Base-by-base conservation (phyloP, 2,329 filamentous ascomycete species). In the Fusarium graminum region DNA sequence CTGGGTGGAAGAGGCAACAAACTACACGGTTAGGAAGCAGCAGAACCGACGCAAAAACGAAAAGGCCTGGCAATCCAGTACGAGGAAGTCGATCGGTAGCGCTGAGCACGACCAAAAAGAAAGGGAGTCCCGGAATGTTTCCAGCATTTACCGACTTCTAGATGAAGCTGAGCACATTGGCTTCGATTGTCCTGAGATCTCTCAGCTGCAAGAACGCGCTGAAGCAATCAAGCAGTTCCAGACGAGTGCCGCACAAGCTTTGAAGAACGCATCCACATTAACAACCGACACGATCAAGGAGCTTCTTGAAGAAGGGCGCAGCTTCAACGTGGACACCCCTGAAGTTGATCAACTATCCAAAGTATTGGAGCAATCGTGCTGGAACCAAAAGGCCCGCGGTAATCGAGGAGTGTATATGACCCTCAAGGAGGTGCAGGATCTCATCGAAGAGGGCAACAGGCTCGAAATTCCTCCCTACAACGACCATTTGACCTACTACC, bases 41-140 rank as follows among this genome's bases (percentile, higher is more conserved):
- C 94, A 97, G 79, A 97, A 96, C 75, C 91, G 95, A 65, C 92
- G 94, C 63, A 98, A 98, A 80, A 97, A 91, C 77, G 94, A 97
- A 74, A 95, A 93, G 75, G 87, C 87, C 42, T 95, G 91, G 88
- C 91, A 93, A 67, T 90, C 88, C 72, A 86, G 89, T 54, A 87
- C 86, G 71, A 85, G 89, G 49, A 94, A 91, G 77, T 90, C 89
- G 50, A 87, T 91, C 53, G 81, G 83, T 17, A 81, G 71, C 66
- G 67, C 79, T 3, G 76, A 74, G 25, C 74, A 82, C 75, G 94
- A 97, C 74, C 85, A 91, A 71, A 95, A 97, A 78, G 78, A 97
- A 75, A 89, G 89, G 69, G 94, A 97, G 76, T 85, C 93, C 71
- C 92, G 95, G 71, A 96, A 93, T 75, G 88, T 97, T 68, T 89